Conservation (phyloP, 2,329 filamentous ascomycete genomes). For the Lasiodiplodia citricola region DNA sequence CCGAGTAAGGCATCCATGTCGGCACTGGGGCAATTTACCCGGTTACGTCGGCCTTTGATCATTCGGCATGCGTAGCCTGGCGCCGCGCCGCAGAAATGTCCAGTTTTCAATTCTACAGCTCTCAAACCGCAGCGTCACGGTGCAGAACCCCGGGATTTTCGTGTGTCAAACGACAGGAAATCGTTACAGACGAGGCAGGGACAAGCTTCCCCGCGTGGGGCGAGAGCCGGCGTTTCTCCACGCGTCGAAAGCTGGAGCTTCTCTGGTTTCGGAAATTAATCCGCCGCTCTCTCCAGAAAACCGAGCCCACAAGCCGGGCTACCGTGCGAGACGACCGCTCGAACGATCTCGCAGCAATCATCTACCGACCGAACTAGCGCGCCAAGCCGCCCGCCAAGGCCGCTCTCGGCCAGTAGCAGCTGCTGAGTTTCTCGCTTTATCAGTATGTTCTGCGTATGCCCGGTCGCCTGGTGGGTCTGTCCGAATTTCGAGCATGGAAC, state of each 20-base stretch:
- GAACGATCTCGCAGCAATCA: constrained; percentile 16
- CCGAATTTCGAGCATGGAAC: not conserved
- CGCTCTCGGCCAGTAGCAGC: constrained; percentile 1
- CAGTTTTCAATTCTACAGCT: not conserved
- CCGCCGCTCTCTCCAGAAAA: constrained; percentile 10
- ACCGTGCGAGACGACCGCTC: not conserved
- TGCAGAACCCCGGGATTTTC: not conserved
- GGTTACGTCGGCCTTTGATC: not conserved
- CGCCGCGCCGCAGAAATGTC: not conserved
- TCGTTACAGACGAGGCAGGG: not conserved
- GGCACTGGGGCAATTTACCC: constrained; percentile 3
- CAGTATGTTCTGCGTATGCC: not conserved
- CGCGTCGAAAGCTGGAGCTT: constrained; percentile 10
- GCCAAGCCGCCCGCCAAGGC: constrained; percentile 12
- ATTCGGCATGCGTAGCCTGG: not conserved
- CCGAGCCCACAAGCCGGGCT: not conserved
- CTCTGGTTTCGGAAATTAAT: constrained; percentile 18
- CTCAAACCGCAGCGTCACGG: not conserved
- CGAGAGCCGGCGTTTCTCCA: constrained; percentile 14
- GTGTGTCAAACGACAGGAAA: not conserved
- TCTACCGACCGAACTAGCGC: not conserved
- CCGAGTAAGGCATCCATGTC: not conserved
- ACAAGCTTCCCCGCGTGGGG: constrained; percentile 21
- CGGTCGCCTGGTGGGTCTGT: not conserved
- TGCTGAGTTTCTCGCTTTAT: not conserved